Evolutionary conservation across 2,329 filamentous ascomycete genomes (phyloP).

Genomic region (Periglandula ipomoeae): DNA sequence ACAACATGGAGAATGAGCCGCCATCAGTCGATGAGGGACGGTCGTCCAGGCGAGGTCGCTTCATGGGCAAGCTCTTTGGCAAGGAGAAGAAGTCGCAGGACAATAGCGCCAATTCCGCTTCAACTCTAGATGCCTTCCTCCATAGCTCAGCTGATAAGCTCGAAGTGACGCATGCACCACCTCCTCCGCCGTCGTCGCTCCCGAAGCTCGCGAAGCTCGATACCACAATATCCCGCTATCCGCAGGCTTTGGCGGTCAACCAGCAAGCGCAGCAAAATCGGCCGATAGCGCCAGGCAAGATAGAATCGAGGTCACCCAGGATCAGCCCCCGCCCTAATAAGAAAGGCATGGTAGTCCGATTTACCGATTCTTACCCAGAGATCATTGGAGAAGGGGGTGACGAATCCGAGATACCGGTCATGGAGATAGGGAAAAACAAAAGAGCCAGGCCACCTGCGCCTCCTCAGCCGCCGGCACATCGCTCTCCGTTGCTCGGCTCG

Average conservation of each 20-base stretch:
- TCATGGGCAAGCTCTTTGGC: constrained; percentile 56
- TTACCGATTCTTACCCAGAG: constrained; percentile 62
- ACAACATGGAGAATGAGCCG: constrained; percentile 36
- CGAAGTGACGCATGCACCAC: constrained; percentile 41
- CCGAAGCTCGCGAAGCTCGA: constrained; percentile 48
- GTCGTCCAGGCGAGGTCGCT: constrained; percentile 39
- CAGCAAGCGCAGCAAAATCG: constrained; percentile 35
- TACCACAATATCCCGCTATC: constrained; percentile 47
- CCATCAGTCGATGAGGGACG: constrained; percentile 30
- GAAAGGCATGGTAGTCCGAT: constrained; percentile 66
- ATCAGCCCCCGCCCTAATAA: constrained; percentile 39
- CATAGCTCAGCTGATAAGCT: constrained; percentile 46
- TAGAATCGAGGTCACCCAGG: constrained; percentile 33
- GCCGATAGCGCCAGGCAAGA: constrained; percentile 27
- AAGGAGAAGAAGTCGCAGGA: constrained; percentile 28
- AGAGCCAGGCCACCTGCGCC: constrained; percentile 23
- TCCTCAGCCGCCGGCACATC: constrained; percentile 15
- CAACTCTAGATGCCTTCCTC: constrained; percentile 51
- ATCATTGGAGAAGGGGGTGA: constrained; percentile 90
- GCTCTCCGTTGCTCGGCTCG: constrained; percentile 1
- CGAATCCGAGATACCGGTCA: constrained; percentile 63
- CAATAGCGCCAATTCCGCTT: constrained; percentile 28
- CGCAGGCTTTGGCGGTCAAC: constrained; percentile 40
- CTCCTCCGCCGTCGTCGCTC: constrained; percentile 31
- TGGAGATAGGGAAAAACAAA: constrained; percentile 59